phyloP scores from a whole-genome alignment of 2,329 filamentous ascomycete species.

The Akanthomyces muscarius region DNA sequence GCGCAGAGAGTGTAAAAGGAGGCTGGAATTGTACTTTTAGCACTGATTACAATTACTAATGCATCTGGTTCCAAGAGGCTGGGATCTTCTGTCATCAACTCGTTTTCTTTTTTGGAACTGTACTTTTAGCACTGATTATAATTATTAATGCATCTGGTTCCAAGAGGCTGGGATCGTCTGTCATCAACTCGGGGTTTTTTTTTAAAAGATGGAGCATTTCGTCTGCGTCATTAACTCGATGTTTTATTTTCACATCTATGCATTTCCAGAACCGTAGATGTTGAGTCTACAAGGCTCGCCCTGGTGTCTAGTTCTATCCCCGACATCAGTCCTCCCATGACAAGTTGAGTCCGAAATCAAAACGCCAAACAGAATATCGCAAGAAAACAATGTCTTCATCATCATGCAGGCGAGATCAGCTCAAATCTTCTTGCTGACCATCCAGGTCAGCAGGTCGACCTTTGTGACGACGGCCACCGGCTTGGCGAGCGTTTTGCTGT shows the following conservation, averaged over 20 bases:
- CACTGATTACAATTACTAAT: background rate
- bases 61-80: background rate
- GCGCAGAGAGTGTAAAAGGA: constrained; percentile 61
- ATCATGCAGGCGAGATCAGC: background rate
- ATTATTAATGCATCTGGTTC: background rate
- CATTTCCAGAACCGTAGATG: constrained; percentile 31
- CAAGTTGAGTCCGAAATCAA: constrained; percentile 17
- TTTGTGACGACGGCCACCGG: constrained; percentile 92
- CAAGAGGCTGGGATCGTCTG: no score
- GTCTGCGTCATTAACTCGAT: background rate
- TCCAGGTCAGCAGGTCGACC: constrained; percentile 89
- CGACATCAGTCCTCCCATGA: constrained; percentile 14
- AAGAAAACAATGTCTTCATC: background rate
- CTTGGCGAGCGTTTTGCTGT: constrained; percentile 58
- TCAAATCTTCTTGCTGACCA: constrained; percentile 62
- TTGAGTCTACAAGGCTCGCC: constrained; percentile 37
- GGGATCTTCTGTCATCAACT: no score
- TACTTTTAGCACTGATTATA: background rate
- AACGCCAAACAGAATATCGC: constrained; percentile 27
- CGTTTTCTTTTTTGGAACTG: background rate
- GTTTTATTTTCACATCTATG: constrained; percentile 16
- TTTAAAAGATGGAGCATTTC: no score
- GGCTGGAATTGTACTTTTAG: background rate
- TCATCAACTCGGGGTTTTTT: no score
- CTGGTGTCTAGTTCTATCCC: constrained; percentile 16